A percentile compares a stretch with the other conserved stretches of the same genome.
Evolutionary conservation across 257 asterid species (phyloP).

Genomic region (Solanum bulbocastanum): DNA sequence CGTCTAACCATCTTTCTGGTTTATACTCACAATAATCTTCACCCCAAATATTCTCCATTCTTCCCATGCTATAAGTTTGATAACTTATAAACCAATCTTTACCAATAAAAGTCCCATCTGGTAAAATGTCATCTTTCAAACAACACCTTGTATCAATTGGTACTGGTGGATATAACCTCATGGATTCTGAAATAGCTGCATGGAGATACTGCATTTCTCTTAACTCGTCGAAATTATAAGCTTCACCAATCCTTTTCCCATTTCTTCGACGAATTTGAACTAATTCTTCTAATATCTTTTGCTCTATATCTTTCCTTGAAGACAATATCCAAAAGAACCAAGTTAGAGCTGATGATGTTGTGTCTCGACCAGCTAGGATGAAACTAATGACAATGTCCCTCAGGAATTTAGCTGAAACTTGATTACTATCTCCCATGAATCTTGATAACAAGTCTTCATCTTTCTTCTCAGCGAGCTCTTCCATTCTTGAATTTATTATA

Average conservation of each 20-base stretch:
- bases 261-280: slow-evolving; percentile 10
- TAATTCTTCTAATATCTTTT: slow-evolving; percentile 42
- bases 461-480: slow-evolving; percentile 23
- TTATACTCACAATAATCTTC: slow-evolving; percentile 57
- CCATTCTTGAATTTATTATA: slow-evolving; percentile 46
- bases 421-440: slow-evolving; percentile 32
- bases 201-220: slow-evolving; percentile 87
- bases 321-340: slow-evolving; percentile 89
- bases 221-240: slow-evolving; percentile 47
- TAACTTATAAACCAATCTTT: slow-evolving; percentile 60
- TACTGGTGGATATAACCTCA: slow-evolving; percentile 90
- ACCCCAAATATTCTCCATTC: slow-evolving; percentile 85
- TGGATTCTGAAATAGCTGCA: slow-evolving; percentile 68
- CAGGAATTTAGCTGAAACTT: slow-evolving; percentile 43
- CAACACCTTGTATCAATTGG: slow-evolving; percentile 61
- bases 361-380: slow-evolving; percentile 86
- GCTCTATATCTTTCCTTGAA: slow-evolving; percentile 30
- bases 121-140: slow-evolving; percentile 42
- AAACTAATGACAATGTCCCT: slow-evolving; percentile 80
- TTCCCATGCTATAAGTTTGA: slow-evolving; percentile 69
- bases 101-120: slow-evolving; percentile 70
- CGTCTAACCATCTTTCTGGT: slow-evolving; percentile 93
- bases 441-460: slow-evolving; percentile 70
- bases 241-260: slow-evolving; percentile 23
- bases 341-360: slow-evolving; percentile 75